A percentile compares a stretch with the other conserved stretches of the same genome.
Conservation (phyloP, 805 yeast species). For the Wickerhamomyces bisporus region DNA sequence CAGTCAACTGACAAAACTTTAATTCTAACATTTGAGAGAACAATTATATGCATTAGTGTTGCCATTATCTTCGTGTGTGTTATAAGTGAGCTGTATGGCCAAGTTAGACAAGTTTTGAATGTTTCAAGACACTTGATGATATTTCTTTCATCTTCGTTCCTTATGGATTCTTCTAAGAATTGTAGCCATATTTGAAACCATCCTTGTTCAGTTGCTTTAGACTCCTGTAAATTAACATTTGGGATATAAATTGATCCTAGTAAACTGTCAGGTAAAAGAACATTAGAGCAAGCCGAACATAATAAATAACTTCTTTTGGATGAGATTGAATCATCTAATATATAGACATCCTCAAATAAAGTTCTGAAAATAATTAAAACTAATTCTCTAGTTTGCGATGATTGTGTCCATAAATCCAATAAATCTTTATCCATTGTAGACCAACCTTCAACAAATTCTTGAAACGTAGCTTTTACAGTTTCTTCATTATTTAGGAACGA, state of each 20-base stretch:
- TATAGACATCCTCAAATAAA: slow-evolving; percentile 86
- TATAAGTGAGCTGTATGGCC: slow-evolving; percentile 80
- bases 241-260: slow-evolving; percentile 60
- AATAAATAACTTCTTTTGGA: slow-evolving; percentile 71
- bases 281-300: slow-evolving; percentile 78
- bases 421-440: slow-evolving; percentile 77
- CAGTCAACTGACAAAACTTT: slow-evolving; percentile 87
- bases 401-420: slow-evolving; percentile 66
- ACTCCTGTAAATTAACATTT: slow-evolving; percentile 54
- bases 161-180: slow-evolving; percentile 40
- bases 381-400: slow-evolving; percentile 64
- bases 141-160: slow-evolving; percentile 38
- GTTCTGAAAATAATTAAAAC: slow-evolving; percentile 76
- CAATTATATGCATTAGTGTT: slow-evolving; percentile 55
- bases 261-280: slow-evolving; percentile 66
- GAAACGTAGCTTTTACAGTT: slow-evolving; percentile 33
- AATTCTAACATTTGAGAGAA: slow-evolving; percentile 56
- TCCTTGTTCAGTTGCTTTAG: slow-evolving; percentile 72
- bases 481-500: slow-evolving; percentile 41
- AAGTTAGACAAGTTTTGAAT: slow-evolving; percentile 82
- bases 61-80: slow-evolving; percentile 60
- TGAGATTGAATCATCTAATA: slow-evolving; percentile 89
- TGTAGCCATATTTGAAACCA: slow-evolving; percentile 83
- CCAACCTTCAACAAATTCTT: slow-evolving; percentile 69
- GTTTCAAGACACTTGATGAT: slow-evolving; percentile 71